phyloP scores from a whole-genome alignment of 305 asterid species.

The Fraxinus ornus region DNA sequence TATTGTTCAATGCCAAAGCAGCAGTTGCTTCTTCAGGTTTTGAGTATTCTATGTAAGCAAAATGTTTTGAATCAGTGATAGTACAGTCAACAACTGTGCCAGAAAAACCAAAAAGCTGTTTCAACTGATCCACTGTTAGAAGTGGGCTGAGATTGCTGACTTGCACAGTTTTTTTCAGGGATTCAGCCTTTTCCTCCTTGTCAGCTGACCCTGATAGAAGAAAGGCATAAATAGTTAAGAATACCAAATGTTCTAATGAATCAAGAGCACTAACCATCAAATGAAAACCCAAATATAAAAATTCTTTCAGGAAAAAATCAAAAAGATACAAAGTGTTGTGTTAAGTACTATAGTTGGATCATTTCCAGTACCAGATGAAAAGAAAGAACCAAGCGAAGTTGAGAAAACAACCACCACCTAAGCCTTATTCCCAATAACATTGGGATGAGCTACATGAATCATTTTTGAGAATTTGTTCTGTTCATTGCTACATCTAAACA shows the following conservation, averaged over 20 bases:
- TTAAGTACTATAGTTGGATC: not conserved
- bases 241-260: constrained; percentile 10
- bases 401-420: not conserved
- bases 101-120: constrained; percentile 79
- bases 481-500: not conserved
- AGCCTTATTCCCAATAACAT: not conserved
- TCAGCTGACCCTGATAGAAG: constrained; percentile 50
- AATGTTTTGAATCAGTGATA: constrained; percentile 90
- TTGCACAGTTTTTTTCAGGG: constrained; percentile 76
- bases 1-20: constrained; percentile 84
- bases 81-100: constrained; percentile 84
- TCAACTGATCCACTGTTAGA: constrained; percentile 88
- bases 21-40: constrained; percentile 89
- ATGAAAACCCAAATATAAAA: not conserved
- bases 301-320: not conserved
- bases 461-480: not conserved
- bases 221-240: constrained; percentile 16
- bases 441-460: not conserved
- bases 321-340: not conserved
- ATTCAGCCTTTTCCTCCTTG: constrained; percentile 47
- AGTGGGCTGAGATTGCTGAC: constrained; percentile 95
- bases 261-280: not conserved
- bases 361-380: constrained; percentile 1
- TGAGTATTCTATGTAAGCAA: constrained; percentile 85
- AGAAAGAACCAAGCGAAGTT: not conserved